Conservation (phyloP, 2,329 filamentous ascomycete genomes). For the Dothidotthia symphoricarpi region DNA sequence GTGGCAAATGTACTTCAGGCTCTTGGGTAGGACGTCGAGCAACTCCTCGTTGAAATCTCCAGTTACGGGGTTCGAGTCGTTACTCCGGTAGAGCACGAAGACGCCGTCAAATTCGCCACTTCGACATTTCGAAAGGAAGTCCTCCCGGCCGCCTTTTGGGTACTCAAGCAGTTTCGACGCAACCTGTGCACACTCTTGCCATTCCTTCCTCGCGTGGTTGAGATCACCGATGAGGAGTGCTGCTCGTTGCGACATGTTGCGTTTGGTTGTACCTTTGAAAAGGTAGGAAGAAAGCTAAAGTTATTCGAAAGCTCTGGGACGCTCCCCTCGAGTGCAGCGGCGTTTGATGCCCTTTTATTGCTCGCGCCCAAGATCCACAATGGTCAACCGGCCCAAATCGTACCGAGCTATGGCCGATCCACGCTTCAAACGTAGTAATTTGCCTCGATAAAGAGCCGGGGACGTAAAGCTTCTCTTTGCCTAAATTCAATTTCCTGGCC, state of each 20-base stretch:
- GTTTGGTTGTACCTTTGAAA: not conserved
- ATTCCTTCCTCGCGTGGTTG: conserved; percentile 48
- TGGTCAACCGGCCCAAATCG: conserved; percentile 20
- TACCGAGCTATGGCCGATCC: conserved; percentile 21
- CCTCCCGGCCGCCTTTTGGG: conserved; percentile 51
- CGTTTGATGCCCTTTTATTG: conserved; percentile 17
- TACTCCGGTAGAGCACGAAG: conserved; percentile 59
- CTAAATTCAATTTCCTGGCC: no score
- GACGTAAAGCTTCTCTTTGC: no score
- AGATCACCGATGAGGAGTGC: conserved; percentile 50
- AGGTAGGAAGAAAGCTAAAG: not conserved
- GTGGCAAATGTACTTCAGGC: conserved; percentile 48
- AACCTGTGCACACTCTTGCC: conserved; percentile 41
- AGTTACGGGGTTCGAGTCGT: conserved; percentile 53
- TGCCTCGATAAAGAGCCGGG: conserved; percentile 3
- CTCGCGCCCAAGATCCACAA: conserved; percentile 12
- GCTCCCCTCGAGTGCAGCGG: conserved; percentile 9
- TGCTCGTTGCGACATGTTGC: conserved; percentile 34
- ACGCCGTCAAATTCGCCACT: conserved; percentile 57
- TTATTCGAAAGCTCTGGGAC: conserved; percentile 3
- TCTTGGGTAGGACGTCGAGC: conserved; percentile 43
- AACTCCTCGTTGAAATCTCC: conserved; percentile 50
- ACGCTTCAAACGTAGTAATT: conserved; percentile 9
- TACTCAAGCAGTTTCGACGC: conserved; percentile 51
- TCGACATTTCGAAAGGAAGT: conserved; percentile 57